phyloP scores from a whole-genome alignment of 1,284 basidiomycete genomes.

The Chiua sp. region DNA sequence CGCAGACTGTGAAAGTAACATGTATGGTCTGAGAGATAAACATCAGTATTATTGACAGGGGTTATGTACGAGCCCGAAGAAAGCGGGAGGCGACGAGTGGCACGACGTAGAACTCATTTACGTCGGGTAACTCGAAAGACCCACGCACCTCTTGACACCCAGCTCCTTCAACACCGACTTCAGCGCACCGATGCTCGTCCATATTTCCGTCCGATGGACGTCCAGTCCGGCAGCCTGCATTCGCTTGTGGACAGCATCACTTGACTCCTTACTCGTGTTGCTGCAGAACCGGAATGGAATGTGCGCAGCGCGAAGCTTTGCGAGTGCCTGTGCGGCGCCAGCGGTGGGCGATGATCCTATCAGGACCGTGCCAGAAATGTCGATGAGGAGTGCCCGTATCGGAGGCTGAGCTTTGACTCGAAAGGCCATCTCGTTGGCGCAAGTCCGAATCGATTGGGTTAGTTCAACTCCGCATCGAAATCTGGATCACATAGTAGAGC shows the following conservation, averaged over 20 bases:
- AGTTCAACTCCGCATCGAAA: too few relatives aligned
- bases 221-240: conserved; percentile 59
- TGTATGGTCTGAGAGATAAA: conserved; percentile 51
- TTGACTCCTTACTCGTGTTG: conserved; percentile 64
- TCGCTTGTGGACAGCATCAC: conserved; percentile 44
- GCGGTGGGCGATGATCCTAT: conserved; percentile 55
- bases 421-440: too few relatives aligned
- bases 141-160: conserved; percentile 47
- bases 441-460: too few relatives aligned
- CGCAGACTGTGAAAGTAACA: conserved; percentile 65
- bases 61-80: not conserved
- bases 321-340: conserved; percentile 56
- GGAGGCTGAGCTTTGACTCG: conserved; percentile 26
- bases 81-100: too few relatives aligned
- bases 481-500: too few relatives aligned
- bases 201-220: conserved; percentile 43
- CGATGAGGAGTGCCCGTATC: conserved; percentile 63
- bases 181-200: conserved; percentile 70
- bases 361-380: conserved; percentile 73
- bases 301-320: conserved; percentile 46
- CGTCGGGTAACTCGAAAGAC: not conserved
- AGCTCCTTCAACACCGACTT: conserved; percentile 48
- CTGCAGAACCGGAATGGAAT: conserved; percentile 70
- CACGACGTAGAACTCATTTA: too few relatives aligned
- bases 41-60: not conserved